phyloP scores from a whole-genome alignment of 495 filamentous ascomycete genomes.

The Daldinia childiae region DNA sequence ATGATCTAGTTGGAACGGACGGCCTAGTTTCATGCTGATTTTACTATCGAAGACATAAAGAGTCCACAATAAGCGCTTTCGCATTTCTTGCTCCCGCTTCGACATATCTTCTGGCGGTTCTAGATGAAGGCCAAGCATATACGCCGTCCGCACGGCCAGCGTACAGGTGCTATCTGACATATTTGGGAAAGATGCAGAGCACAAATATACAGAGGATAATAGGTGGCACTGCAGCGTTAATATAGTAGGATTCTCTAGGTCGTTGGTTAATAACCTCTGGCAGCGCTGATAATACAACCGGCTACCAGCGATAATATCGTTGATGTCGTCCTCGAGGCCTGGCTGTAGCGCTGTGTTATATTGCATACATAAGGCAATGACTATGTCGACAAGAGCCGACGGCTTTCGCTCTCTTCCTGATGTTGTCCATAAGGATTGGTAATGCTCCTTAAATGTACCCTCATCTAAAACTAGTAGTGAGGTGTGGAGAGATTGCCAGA shows the following conservation, averaged over 20 bases:
- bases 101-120: constrained; percentile 52
- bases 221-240: constrained; percentile 62
- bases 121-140: constrained; percentile 60
- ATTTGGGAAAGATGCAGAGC: constrained; percentile 57
- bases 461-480: constrained; percentile 53
- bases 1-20: constrained; percentile 51
- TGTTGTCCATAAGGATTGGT: constrained; percentile 56
- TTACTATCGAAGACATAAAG: constrained; percentile 59
- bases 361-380: constrained; percentile 64
- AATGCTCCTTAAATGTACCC: constrained; percentile 56
- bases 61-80: constrained; percentile 61
- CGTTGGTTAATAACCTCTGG: constrained; percentile 52
- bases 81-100: constrained; percentile 48
- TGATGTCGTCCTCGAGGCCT: constrained; percentile 25
- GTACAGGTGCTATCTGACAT: constrained; percentile 53
- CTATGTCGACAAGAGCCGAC: constrained; percentile 62
- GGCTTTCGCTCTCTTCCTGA: constrained; percentile 48
- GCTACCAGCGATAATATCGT: constrained; percentile 54
- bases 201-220: constrained; percentile 57
- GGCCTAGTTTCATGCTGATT: constrained; percentile 59
- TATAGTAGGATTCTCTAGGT: constrained; percentile 59
- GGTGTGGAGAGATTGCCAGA: constrained; percentile 57
- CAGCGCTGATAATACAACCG: constrained; percentile 55
- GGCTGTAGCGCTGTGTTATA: constrained; percentile 36
- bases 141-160: constrained; percentile 56